Percentiles rank a stretch among this genome's conserved stretches.
phyloP scores from a whole-genome alignment of 495 filamentous ascomycete genomes.

The Penicillium roqueforti region DNA sequence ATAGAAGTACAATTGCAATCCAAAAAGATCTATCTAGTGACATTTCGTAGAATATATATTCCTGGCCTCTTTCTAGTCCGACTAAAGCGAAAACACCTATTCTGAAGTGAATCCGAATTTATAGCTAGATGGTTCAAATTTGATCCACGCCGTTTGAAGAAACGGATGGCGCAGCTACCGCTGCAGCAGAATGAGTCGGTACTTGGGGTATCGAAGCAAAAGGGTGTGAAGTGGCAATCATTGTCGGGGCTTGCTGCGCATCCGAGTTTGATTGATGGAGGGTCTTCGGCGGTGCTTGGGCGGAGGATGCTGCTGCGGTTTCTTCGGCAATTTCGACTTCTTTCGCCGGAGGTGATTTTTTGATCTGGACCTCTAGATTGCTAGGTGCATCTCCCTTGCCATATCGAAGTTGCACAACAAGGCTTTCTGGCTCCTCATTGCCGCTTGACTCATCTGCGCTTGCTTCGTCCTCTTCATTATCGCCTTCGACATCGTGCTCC shows the following conservation, averaged over 20 bases:
- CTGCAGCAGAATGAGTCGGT: not conserved
- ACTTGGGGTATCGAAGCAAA: not conserved
- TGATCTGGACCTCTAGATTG: conserved; percentile 15
- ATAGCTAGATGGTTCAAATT: conserved; percentile 1
- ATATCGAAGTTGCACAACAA: conserved; percentile 64
- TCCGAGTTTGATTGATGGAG: not conserved
- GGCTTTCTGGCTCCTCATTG: conserved; percentile 51
- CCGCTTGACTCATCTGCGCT: conserved; percentile 56
- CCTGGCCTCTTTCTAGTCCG: not conserved
- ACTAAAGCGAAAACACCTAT: not conserved
- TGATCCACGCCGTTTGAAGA: conserved; percentile 11
- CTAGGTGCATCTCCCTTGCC: conserved; percentile 30
- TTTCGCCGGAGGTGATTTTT: conserved; percentile 21
- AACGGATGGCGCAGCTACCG: not conserved
- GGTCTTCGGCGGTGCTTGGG: not conserved
- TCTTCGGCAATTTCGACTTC: conserved; percentile 10
- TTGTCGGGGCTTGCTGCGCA: not conserved
- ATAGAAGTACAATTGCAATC: not conserved
- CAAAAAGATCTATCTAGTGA: conserved; percentile 1
- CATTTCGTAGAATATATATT: not conserved
- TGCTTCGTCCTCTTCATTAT: conserved; percentile 59
- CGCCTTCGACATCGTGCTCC: conserved; percentile 62
- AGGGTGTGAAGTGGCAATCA: conserved; percentile 1
- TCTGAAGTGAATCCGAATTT: not conserved
- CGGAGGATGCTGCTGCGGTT: conserved; percentile 1